A percentile compares a stretch with the other conserved stretches of the same genome.
phyloP scores from a whole-genome alignment of 768 basidiomycete species.

The Tylopilus rubrobrunneus region DNA sequence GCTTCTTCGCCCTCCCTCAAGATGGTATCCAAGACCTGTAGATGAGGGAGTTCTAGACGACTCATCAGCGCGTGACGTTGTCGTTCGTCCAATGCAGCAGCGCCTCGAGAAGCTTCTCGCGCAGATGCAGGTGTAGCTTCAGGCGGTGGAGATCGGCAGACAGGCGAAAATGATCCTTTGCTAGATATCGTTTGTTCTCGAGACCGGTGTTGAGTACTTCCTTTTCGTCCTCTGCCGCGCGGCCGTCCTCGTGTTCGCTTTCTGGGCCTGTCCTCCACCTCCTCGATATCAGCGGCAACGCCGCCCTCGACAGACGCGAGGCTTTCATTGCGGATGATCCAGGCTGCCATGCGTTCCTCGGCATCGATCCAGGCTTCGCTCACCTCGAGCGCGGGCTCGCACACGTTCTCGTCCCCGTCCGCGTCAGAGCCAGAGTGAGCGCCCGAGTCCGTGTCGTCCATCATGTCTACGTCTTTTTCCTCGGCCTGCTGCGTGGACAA shows the following conservation, averaged over 20 bases:
- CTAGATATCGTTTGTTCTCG: neutral
- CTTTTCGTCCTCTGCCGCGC: neutral
- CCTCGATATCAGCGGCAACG: neutral
- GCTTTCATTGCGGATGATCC: conserved; percentile 16
- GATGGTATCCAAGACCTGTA: conserved; percentile 36
- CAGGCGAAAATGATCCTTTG: neutral
- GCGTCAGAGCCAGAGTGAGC: conserved; percentile 1
- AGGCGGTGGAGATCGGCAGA: neutral
- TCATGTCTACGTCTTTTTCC: conserved; percentile 7
- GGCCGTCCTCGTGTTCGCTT: conserved; percentile 14
- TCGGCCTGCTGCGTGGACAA: conserved; percentile 12
- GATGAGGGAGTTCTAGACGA: conserved; percentile 26
- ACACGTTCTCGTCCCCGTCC: neutral
- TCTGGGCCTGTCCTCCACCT: neutral
- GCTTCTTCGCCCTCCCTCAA: conserved; percentile 30
- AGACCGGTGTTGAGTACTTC: neutral
- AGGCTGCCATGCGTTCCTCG: conserved; percentile 32
- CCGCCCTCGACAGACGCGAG: neutral
- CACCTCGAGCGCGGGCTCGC: conserved; percentile 33
- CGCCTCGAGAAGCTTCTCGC: neutral
- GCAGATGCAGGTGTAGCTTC: neutral
- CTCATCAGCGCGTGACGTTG: conserved; percentile 27
- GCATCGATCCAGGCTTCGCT: conserved; percentile 33
- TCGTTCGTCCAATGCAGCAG: neutral
- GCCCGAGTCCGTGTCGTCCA: conserved; percentile 27